phyloP scores from a whole-genome alignment of 768 basidiomycete species.

The Gloeopeniophorella convolvens region DNA sequence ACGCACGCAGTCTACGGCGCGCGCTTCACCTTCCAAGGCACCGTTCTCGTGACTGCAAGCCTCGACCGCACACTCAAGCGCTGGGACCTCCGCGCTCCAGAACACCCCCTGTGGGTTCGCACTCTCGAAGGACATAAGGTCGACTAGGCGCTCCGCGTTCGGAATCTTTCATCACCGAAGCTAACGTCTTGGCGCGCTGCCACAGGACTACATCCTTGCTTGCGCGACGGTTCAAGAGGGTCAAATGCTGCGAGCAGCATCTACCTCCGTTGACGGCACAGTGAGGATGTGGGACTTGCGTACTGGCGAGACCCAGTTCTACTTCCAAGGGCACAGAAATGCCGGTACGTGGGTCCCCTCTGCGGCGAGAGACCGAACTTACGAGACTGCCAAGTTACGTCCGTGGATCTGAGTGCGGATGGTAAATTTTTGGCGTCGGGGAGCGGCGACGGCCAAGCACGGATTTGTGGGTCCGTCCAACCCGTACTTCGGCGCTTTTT shows the following conservation, averaged over 20 bases:
- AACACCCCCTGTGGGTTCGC: constrained; percentile 11
- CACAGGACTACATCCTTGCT: background rate
- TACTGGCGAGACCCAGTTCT: background rate
- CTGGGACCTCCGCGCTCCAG: constrained; percentile 36
- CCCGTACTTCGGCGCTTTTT: background rate
- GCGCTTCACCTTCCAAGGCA: constrained; percentile 37
- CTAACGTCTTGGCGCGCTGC: too few relatives aligned
- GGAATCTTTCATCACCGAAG: too few relatives aligned
- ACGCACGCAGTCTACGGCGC: constrained; percentile 42
- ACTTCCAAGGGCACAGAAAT: constrained; percentile 4
- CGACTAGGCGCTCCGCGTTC: background rate
- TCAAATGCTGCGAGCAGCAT: background rate
- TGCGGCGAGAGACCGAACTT: background rate
- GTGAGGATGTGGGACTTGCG: constrained; percentile 14
- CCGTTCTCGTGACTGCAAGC: constrained; percentile 36
- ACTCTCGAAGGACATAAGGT: constrained; percentile 27
- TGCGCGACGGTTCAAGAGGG: background rate
- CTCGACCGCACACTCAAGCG: constrained; percentile 40
- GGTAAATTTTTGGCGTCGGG: constrained; percentile 31
- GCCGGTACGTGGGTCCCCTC: background rate
- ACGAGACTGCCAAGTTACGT: constrained; percentile 26
- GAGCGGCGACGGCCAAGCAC: constrained; percentile 32
- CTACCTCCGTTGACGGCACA: background rate
- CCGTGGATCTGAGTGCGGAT: constrained; percentile 32
- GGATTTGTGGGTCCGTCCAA: constrained; percentile 28